Base-by-base conservation (phyloP, 176 grass and related monocot species). In the Aegilops bicornis region DNA sequence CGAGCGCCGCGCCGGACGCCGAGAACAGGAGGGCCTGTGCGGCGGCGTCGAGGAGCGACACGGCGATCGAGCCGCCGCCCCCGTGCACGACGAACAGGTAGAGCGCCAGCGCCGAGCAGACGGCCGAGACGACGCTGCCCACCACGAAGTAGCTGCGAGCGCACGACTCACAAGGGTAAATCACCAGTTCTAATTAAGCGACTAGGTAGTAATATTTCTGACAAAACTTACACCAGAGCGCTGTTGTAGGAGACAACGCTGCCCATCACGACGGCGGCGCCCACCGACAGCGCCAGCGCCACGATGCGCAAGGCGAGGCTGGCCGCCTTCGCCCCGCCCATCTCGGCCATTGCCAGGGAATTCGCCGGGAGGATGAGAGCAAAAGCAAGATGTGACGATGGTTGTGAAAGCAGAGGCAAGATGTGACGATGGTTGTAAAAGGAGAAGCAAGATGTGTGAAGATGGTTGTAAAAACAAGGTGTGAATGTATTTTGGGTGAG, bases 71-170 rank as follows among this genome's bases (percentile, higher is more conserved):
- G 14, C 43, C 15, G 43, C 4, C 8, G 37, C 25, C 73, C 14
- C 43, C 23, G 27, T 54, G 45, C 74, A 79, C 81, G 15, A 10
- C 81, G 20, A 10, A 61, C 47, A 76, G 24, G 85, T 76, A 88
- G 24, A 93, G 84, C 64, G 72, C 85, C 76, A 11, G n/a, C 69
- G 69, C 81, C 12, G 85, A 23, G 88, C 82, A 78, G 59, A 84
- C 56, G 9, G 61, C 75, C 6, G 77, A 80, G 85, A 87, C 14
- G 50, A 13, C 31, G 24, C 42, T 47, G 40, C 70, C 85, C 69
- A n/a, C 81, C 39, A 85, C 80, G 71, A 90, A 82, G 81, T 92
- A 92, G 40, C 91, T 92, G 83, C 64, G 2, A 52, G 3, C 23
- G 17, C 22, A 58, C 8, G 12, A 12, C 6, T 20, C 47, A 22